A percentile compares a stretch with the other conserved stretches of the same genome.
phyloP scores from a whole-genome alignment of 257 asterid species.

The Solanum bukasovii region DNA sequence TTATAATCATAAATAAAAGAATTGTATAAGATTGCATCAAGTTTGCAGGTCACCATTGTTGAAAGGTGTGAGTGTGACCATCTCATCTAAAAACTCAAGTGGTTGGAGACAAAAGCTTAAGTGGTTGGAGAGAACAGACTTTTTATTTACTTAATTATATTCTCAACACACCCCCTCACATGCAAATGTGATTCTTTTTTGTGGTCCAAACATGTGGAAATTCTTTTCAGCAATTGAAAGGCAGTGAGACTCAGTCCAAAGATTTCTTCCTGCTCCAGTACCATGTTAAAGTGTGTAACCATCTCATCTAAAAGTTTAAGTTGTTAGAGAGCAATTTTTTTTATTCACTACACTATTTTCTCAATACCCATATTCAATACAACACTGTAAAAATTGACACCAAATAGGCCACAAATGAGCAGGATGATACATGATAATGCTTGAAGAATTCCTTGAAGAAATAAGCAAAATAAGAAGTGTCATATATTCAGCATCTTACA shows the following conservation, averaged over 20 bases:
- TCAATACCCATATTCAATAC: neutral
- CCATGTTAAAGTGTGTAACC: neutral
- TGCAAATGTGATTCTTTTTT: neutral
- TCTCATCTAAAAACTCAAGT: neutral
- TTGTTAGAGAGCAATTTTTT: neutral
- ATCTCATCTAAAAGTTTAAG: neutral
- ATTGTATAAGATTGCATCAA: neutral
- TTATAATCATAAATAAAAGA: neutral
- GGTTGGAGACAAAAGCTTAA: neutral
- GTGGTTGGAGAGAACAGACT: neutral
- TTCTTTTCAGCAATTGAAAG: neutral
- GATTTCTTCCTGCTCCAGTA: neutral
- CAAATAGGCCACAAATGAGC: neutral
- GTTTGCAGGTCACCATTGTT: neutral
- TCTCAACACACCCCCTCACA: neutral
- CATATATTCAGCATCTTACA: slow-evolving; percentile 40
- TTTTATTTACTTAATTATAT: neutral
- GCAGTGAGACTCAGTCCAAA: neutral
- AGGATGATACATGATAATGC: neutral
- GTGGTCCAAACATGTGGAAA: neutral
- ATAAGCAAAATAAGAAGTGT: neutral
- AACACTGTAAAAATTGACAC: neutral
- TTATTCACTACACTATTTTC: neutral
- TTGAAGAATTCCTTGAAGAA: slow-evolving; percentile 5
- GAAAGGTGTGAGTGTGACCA: neutral